phyloP scores from a whole-genome alignment of 495 filamentous ascomycete genomes.

The Hypoxylon trugodes region DNA sequence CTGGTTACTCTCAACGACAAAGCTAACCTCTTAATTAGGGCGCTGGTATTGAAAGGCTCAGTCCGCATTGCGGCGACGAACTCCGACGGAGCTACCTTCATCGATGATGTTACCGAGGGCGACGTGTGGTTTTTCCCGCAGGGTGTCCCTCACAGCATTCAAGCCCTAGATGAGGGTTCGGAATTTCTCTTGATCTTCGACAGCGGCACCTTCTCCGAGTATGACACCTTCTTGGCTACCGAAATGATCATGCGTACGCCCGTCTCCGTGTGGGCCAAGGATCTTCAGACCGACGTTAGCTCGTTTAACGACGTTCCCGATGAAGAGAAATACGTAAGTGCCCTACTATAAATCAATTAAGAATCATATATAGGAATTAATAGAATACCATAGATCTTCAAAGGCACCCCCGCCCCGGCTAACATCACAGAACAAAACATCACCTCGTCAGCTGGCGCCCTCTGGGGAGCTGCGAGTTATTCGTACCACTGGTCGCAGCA shows the following conservation, averaged over 20 bases:
- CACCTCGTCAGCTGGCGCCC: conserved; percentile 64
- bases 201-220: conserved; percentile 72
- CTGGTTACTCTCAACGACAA: neutral
- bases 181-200: conserved; percentile 79
- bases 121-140: conserved; percentile 77
- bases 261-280: conserved; percentile 69
- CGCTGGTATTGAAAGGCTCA: conserved; percentile 69
- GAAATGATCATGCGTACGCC: conserved; percentile 71
- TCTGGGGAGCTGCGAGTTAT: conserved; percentile 63
- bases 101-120: conserved; percentile 71
- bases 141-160: conserved; percentile 73
- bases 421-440: conserved; percentile 70
- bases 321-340: conserved; percentile 62
- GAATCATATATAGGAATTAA: conserved; percentile 7
- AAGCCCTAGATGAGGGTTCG: conserved; percentile 68
- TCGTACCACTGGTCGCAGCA: conserved; percentile 75
- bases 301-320: conserved; percentile 67
- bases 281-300: conserved; percentile 63
- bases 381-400: conserved; percentile 61
- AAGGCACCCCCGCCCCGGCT: conserved; percentile 66
- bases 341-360: neutral
- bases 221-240: conserved; percentile 72
- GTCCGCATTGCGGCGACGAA: conserved; percentile 69
- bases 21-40: conserved; percentile 33
- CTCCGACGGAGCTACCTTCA: conserved; percentile 67